Evolutionary conservation across 768 basidiomycete species (phyloP).

Genomic region (Albatrellus ellisii): DNA sequence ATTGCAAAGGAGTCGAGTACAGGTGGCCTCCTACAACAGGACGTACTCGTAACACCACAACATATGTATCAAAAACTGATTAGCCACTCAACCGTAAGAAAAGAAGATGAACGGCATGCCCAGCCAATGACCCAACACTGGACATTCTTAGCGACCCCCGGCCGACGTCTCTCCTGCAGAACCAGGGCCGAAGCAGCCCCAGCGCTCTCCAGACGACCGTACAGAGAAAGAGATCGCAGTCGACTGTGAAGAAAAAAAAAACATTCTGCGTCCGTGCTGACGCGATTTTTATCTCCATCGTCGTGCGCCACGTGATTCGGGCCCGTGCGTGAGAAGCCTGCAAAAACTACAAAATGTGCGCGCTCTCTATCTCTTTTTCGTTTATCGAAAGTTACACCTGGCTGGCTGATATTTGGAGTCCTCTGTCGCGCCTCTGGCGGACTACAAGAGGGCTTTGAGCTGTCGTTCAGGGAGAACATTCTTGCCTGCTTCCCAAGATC

Average conservation of each 20-base stretch:
- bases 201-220: conserved; percentile 7
- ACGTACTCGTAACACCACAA: neutral
- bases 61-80: conserved; percentile 54
- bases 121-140: conserved; percentile 32
- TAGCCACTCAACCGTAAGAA: conserved; percentile 42
- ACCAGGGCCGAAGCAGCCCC: conserved; percentile 10
- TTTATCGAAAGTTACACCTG: conserved; percentile 65
- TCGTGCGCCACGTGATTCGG: conserved; percentile 19
- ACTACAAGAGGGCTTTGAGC: conserved; percentile 42
- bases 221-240: conserved; percentile 19
- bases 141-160: conserved; percentile 30
- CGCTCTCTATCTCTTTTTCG: neutral
- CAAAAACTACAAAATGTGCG: neutral
- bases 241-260: conserved; percentile 25
- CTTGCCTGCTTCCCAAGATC: conserved; percentile 58
- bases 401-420: conserved; percentile 60
- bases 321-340: conserved; percentile 39
- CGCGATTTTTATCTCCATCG: conserved; percentile 10
- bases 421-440: conserved; percentile 17
- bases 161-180: conserved; percentile 12
- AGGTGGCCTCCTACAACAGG: too few relatives aligned
- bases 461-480: conserved; percentile 42
- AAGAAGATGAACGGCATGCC: conserved; percentile 53
- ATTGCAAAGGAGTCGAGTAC: too few relatives aligned
- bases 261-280: conserved; percentile 19